Evolutionary conservation across 192 early-diverging fungal species (phyloP).

Genomic region (Neocallimastix lanati): DNA sequence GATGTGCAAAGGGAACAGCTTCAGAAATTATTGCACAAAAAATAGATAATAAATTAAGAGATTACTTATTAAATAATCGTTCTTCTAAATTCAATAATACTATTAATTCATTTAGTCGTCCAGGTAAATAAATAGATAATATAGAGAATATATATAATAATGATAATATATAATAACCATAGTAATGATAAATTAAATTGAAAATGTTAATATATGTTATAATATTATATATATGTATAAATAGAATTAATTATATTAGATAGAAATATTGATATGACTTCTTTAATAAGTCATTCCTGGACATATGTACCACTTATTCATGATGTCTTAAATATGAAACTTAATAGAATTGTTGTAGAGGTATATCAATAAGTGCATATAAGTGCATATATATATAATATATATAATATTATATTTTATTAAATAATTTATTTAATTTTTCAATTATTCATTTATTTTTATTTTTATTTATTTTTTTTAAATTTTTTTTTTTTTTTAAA

Average conservation of each 20-base stretch:
- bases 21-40: constrained; percentile 85
- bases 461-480: no score
- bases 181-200: no score
- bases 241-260: constrained; percentile 75
- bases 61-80: constrained; percentile 68
- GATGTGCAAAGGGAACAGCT: constrained; percentile 74
- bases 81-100: not conserved
- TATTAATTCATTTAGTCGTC: constrained; percentile 15
- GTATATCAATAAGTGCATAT: constrained; percentile 13
- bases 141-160: no score
- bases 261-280: constrained; percentile 72
- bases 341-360: constrained; percentile 63
- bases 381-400: constrained; percentile 13
- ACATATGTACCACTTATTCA: constrained; percentile 93
- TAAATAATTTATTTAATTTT: no score
- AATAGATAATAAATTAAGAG: constrained; percentile 72
- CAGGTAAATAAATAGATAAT: constrained; percentile 22
- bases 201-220: no score
- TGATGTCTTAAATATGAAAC: constrained; percentile 80
- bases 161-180: no score
- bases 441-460: no score
- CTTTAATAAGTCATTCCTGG: constrained; percentile 93
- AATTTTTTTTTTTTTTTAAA: not conserved
- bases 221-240: no score
- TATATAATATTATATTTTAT: not conserved